Base-by-base conservation (phyloP, 169 alveolate genomes). In the Eimeria necatrix region DNA sequence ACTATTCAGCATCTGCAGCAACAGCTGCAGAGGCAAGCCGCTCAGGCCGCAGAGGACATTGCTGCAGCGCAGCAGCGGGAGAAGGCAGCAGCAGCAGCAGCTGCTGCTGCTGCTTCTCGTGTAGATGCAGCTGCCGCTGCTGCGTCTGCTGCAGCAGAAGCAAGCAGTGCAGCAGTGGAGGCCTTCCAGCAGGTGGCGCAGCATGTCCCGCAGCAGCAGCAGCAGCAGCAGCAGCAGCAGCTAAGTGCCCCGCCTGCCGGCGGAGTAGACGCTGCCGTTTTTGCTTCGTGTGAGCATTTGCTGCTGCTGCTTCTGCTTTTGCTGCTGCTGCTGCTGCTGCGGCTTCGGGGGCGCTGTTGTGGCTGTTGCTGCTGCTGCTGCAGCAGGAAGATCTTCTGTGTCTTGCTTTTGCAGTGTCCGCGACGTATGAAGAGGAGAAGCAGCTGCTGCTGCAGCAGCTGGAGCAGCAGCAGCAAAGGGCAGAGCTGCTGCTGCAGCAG, bases 401-500 rank as follows among this genome's bases (percentile, higher is more conserved):
- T 24, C 24, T 51, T 22, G 49, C 32, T 0, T 26, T 51, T 70
- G 81, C 81, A 70, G 81, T 70, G 18, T 24, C 81, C 32, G 81
- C 81, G 49, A 51, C 81, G 52, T 70, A 70, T 26, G 52, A 70
- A n/a, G 81, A 70, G 81, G 81, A 70, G 20, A 70, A 70, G 20
- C 49, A 26, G 81, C 81, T 70, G 81, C 52, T 70, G 81, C 52
- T 12, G 81, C 51, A 70, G 52, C 81, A 70, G 18, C 81, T 70
- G 81, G 24, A 70, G 81, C 52, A 70, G 81, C 81, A 70, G 81
- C 81, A 70, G 81, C 81, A 70, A 8, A 70, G 18, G 81, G 51
- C 81, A 22, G 81, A 70, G 81, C 81, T 70, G 81, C 81, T 70
- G 81, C 81, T 70, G 81, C 81, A 70, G 81, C 81, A 70, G n/a